Evolutionary conservation across 345 rosid genomes (phyloP), one percentile per base, ranked within the genome.

Genomic region (Rhizophora apiculata): DNA sequence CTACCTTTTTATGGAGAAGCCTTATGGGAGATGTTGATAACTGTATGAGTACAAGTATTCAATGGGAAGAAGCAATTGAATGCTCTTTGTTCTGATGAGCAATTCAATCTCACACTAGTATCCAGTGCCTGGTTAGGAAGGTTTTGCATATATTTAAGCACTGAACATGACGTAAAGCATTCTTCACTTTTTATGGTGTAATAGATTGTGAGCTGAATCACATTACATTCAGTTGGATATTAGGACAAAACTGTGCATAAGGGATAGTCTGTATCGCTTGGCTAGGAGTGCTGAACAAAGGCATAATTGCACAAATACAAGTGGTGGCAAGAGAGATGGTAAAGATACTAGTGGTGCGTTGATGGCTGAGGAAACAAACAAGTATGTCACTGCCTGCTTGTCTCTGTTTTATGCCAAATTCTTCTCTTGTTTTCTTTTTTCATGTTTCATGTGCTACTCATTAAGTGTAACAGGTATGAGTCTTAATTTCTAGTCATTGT

Each of bases 271-370:
- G 68, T 93, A 87, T 77, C 96, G 98, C 68, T 83, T 93, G 80
- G 98, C 96, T 68, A 81, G 83, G 82, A 93, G 98, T 68, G 96
- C 98, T 60, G 93, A 87, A 70, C 96, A 87, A 78, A 84, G 98
- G 66, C 90, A 93, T 68, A 78, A 74, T 49, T 81, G 81, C 71
- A 64, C 55, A 61, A 79, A 71, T 71, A 72, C 82, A 70, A 80
- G 62, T 75, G 83, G 72, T 69, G 78, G 79, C 68, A 71, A 70
- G 62, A 68, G 73, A 75, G 86, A 74, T 72, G 88, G 75, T 59
- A 71, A 69, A 68, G 84, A 79, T 20, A 63, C 69, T 20, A 70
- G 70, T 58, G 80, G 82, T 43, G 68, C 79, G 37, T 24, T 78
- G 76, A 73, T 63, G 71, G 69, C 79, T 52, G 91, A 83, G 51